A percentile compares a stretch with the other conserved stretches of the same genome.
Evolutionary conservation across 75 land plant species (phyloP).

Genomic region (Larix kaempferi): DNA sequence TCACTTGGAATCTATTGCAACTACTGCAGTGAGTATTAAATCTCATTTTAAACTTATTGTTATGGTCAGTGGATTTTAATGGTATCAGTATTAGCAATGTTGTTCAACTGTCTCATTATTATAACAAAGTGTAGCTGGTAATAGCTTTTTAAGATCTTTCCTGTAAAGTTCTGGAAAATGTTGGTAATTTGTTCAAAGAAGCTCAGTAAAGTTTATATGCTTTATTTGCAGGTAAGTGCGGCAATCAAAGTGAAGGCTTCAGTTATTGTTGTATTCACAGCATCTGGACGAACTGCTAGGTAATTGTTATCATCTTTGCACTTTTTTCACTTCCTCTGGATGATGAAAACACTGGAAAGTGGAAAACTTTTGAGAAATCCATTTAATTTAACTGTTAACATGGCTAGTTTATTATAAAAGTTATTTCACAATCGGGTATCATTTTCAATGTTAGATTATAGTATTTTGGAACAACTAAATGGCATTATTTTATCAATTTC

Average conservation of each 20-base stretch:
- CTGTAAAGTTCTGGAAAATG: no score
- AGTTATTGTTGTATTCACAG: constrained; percentile 31
- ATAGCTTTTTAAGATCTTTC: no score
- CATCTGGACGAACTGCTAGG: constrained; percentile 37
- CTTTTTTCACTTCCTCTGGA: not conserved
- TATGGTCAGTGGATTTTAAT: no score
- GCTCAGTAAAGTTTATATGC: no score
- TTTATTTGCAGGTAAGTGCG: constrained; percentile 31
- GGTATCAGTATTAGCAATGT: no score
- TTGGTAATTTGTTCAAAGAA: no score
- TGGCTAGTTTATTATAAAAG: not conserved
- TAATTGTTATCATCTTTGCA: constrained; percentile 2
- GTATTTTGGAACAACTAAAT: not conserved
- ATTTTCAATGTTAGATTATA: not conserved
- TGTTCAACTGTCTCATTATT: no score
- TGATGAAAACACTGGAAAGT: not conserved
- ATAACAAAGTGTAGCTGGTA: no score
- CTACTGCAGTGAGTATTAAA: no score
- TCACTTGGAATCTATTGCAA: constrained; percentile 1
- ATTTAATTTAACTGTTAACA: not conserved
- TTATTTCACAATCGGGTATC: no score
- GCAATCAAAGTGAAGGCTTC: constrained; percentile 49
- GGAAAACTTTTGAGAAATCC: not conserved
- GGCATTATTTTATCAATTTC: not conserved
- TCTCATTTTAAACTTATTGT: no score